Base-by-base conservation (phyloP, 441 rosid genomes). In the Brassica hybrid region DNA sequence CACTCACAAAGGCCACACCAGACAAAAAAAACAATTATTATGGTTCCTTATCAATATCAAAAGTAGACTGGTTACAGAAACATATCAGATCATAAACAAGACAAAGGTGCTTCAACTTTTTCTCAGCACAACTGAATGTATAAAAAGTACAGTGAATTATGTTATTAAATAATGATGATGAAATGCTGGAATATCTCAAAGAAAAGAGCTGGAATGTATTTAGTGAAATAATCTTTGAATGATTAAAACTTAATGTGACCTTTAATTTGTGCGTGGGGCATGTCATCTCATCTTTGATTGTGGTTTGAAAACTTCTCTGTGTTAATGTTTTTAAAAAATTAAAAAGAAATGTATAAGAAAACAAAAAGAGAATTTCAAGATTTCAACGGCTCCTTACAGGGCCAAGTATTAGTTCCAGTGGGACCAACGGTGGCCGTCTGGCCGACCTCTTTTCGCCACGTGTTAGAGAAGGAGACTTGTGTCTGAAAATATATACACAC, bases 301-400 rank as follows among this genome's bases (percentile, higher is more conserved):
- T 79, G 71, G 72, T 79, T 79, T 79, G 79, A 79, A 74, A 74
- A 45, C 67, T 79, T 79, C 77, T 38, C 50, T 43, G 50, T 3
- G 50, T 43, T 43, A 12, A 36, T 32, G 7, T 1, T 36, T 38
- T 10, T 13, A 48, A 13, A n/a, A 48, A 4, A 1, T 13, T 13
- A 4, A 1, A 13, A 48, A 48, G 17, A 48, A 48, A 48, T 48
- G 16, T 4, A 5, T 0, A 72, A 65, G 72, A 65, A 57, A 27
- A 78, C 69, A 59, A 72, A 72, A 68, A 52, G 65, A 67, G 73
- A 78, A n/a, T 50, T 67, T 17, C 4, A 38, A 65, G 30, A 9
- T 36, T 30, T 78, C 70, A 67, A 79, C 78, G 82, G 82, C 71
- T 79, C 67, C 57, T 63, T 63, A 79, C 27, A 79, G 32, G 72